phyloP scores from a whole-genome alignment of 2,329 filamentous ascomycete genomes.

The Sporothrix globosa region DNA sequence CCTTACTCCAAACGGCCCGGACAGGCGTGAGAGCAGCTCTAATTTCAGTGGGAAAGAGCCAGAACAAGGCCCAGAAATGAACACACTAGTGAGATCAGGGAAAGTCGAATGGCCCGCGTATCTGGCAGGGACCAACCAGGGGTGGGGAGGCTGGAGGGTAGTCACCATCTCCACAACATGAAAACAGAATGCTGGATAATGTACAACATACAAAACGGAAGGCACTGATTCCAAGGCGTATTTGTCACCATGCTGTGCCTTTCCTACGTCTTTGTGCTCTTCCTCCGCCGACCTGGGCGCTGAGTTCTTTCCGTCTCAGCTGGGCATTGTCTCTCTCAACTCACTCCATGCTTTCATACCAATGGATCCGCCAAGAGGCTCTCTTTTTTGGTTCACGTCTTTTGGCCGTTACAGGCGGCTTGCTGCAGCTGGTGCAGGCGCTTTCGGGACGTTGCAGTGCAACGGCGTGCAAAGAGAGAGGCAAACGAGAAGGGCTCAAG shows the following conservation, averaged over 20 bases:
- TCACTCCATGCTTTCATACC: neutral
- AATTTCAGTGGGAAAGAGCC: neutral
- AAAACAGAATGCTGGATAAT: slow-evolving; percentile 4
- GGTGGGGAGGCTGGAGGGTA: neutral
- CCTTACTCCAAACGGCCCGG: neutral
- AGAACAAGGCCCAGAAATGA: slow-evolving; percentile 4
- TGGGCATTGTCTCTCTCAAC: neutral
- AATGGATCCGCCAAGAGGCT: neutral
- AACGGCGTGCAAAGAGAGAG: neutral
- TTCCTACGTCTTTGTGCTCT: neutral
- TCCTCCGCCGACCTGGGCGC: neutral
- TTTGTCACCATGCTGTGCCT: slow-evolving; percentile 18
- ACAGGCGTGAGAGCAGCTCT: neutral
- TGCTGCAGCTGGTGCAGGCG: neutral
- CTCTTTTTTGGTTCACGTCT: slow-evolving; percentile 10
- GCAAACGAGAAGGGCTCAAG: neutral
- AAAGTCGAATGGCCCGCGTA: slow-evolving; percentile 7
- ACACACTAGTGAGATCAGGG: slow-evolving; percentile 21
- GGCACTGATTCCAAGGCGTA: slow-evolving; percentile 18
- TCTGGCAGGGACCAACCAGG: slow-evolving; percentile 21
- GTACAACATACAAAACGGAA: neutral
- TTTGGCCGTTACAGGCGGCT: slow-evolving; percentile 11
- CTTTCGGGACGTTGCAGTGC: slow-evolving; percentile 20
- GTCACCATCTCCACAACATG: slow-evolving; percentile 2
- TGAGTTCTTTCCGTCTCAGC: slow-evolving; percentile 7